Base-by-base conservation (phyloP, 768 basidiomycete genomes). In the Myochromella boudieri region DNA sequence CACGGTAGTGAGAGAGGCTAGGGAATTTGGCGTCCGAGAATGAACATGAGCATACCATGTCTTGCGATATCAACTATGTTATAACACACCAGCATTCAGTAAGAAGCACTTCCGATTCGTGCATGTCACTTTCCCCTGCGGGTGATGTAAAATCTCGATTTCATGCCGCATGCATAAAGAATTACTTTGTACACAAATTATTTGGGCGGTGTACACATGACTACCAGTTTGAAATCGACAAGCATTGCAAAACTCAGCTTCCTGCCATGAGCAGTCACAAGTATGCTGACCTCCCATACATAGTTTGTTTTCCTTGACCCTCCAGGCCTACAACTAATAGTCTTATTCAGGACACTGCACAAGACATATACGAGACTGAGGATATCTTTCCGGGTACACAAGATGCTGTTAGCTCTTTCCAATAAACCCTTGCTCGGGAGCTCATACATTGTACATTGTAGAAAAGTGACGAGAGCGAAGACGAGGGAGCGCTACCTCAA, bases 361-460 rank as follows among this genome's bases (percentile, higher is more conserved):
- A 81, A 31, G 93, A 95, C 64, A 81, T 95, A 34, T 95, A 95
- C 60, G 93, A 95, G 62, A 95, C 93, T 0, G 87, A 90, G 37
- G 93, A 95, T 55, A 72, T 80, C 12, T 76, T 84, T 58, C 83
- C 77, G 11, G 64, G 74, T 12, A 62, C 76, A 22, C 72, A 77
- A 39, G 65, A 68, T 17, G 73, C 74, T 52, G 87, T 85, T 61
- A 48, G 78, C 67, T 21, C 37, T 3, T 21, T 36, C 41, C 17
- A n/a, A n/a, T n/a, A n/a, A n/a, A 12, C 37, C 34, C 20, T 15
- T 47, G n/a, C 25, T 4, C 44, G 41, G 25, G 45, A 44, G 52
- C 42, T 40, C 25, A 31, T 49, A 26, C 12, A 1, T 36, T 28
- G 55, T 17, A 39, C 27, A 48, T 38, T 42, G 20, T 59, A 87